Evolutionary conservation across 345 rosid species (phyloP), one percentile per base, ranked within the genome.

Genomic region (Sonneratia caseolaris): DNA sequence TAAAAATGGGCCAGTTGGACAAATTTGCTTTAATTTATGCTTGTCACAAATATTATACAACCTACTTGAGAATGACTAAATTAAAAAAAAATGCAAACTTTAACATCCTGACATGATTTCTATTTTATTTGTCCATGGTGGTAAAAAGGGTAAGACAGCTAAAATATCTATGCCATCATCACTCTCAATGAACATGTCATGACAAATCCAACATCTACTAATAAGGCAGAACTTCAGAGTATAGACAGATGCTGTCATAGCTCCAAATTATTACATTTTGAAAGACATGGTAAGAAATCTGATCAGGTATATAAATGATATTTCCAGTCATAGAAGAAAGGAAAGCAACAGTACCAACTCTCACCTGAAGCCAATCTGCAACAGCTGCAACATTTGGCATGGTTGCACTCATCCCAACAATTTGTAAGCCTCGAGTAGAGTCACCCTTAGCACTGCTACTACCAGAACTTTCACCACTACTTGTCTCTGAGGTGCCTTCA

Each of bases 371-470:
- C 97, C 97, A 94, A 76, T 94, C 88, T 56, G 98, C 97, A 85
- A 91, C 96, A 70, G 96, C 97, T 73, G 90, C 93, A 53, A 94
- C 93, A 79, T 94, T 94, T 72, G 98, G 98, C 97, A 94, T 94
- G 68, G 98, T 94, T 73, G 97, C 98, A 74, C 98, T 94, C 98
- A 94, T 94, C 73, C 98, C 98, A 76, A 94, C 93, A 79, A 94
- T 94, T 85, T 94, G 98, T 81, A 91, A 75, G 71, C 97, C 97
- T 70, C 83, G 86, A 85, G 82, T 81, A 82, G 91, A 82, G 79
- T 90, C 98, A 76, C 81, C 82, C 85, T 88, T 91, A 71, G 87
- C 85, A 79, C 96, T 86, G 78, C 96, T 90, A 73, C 76, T 76
- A 73, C 92, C 93, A 62, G 96, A 88, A 86, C 93, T 88, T 77